Evolutionary conservation across 352 stramenopile species (phyloP), one percentile per base, ranked within the genome.

Genomic region (Phytophthora megakarya): DNA sequence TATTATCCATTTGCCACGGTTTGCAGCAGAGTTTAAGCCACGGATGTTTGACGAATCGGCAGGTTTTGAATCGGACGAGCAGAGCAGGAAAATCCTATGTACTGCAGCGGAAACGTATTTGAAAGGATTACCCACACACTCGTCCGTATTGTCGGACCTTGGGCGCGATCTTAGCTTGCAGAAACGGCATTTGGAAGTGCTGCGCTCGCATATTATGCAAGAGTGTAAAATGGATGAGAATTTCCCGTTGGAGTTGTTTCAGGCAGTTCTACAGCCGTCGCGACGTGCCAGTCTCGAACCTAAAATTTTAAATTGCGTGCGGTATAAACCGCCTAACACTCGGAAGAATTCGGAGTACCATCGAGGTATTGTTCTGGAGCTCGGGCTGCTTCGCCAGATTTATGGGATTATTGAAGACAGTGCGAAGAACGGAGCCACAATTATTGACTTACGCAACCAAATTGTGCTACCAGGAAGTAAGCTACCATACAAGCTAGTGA

Each of bases 41-140:
- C 67, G 73, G 18, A 91, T 94, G 80, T 88, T 82, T 35, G 82
- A 89, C 52, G 61, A 76, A 13, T 86, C 75, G 15, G 85, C 85
- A 2, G 80, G 87, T 59, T 94, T 94, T 40, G 81, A 92, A 61
- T 90, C 80, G n/a, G 85, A 94, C 35, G 85, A 94, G n/a, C 72
- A 80, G 59, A 87, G 68, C 59, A 91, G 89, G 42, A 81, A 80
- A 49, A 79, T 91, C 47, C 37, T 94, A 30, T 78, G 63, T 37
- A 69, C 62, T 9, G 77, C 81, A 2, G 80, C 78, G 0, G 81
- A 91, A 47, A 65, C 50, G 16, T 92, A 94, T 54, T 53, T 94
- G 25, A 81, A 78, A 42, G 69, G 76, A 3, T 60, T 89, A 10
- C 81, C 82, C 3, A 86, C 76, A 9, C 57, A 77, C 19, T 89